Evolutionary conservation across 257 asterid species (phyloP).

Genomic region (Petunia axillaris): DNA sequence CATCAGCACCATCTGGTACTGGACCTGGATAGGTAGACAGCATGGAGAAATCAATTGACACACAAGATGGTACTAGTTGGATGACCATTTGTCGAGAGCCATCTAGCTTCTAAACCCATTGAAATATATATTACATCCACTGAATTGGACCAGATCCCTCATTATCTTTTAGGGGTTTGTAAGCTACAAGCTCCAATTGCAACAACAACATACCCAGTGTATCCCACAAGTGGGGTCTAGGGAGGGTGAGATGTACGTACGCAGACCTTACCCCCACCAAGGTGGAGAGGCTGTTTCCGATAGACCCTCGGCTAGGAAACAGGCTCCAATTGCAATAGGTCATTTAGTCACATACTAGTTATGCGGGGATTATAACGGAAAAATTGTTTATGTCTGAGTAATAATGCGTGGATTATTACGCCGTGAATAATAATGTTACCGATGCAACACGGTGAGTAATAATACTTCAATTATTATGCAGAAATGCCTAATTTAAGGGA

Average conservation of each 20-base stretch:
- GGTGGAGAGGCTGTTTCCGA: too few relatives aligned
- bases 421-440: too few relatives aligned
- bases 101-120: not conserved
- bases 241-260: too few relatives aligned
- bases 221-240: too few relatives aligned
- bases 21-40: constrained; percentile 60
- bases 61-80: not conserved
- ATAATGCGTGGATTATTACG: too few relatives aligned
- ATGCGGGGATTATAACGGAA: too few relatives aligned
- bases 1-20: constrained; percentile 91
- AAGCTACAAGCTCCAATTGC: not conserved
- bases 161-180: not conserved
- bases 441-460: too few relatives aligned
- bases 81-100: not conserved
- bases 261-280: too few relatives aligned
- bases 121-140: not conserved
- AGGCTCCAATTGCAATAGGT: not conserved
- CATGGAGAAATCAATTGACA: constrained; percentile 18
- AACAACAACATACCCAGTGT: too few relatives aligned
- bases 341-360: not conserved
- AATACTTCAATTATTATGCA: too few relatives aligned
- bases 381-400: too few relatives aligned
- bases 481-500: too few relatives aligned
- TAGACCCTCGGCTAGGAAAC: not conserved
- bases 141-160: constrained; percentile 6